Base-by-base conservation (phyloP, 495 filamentous ascomycete species). In the Xylona heveae region DNA sequence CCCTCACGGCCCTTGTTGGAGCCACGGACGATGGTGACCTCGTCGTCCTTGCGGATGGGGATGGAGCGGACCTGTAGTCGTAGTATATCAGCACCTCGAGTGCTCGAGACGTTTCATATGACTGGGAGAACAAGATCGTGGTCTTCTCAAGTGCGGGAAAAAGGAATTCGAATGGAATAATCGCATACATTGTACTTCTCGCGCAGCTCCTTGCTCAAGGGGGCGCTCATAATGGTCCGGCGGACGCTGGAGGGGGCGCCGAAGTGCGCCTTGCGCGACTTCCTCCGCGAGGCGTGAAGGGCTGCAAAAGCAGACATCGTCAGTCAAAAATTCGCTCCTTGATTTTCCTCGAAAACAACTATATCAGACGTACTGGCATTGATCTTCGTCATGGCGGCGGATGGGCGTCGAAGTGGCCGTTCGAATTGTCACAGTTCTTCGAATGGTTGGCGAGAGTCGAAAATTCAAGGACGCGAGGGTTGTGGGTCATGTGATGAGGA, bases 211-310 rank as follows among this genome's bases (percentile, higher is more conserved):
- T 88, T 91, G 67, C 70, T 78, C 37, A 97, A 70, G 37, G 79
- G 77, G 31, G 88, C 88, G 61, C 70, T 78, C 79, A 99, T 90
- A 61, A 84, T 82, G 42, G 74, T 64, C 47, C 88, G 77, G 55
- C 90, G 84, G 49, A 78, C 70, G 61, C 73, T 77, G 52, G 81
- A 91, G 31, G 83, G 82, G 39, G 88, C 88, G 40, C 57, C 58
- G 74, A 91, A 95, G 67, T 99, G 85, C 43, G 78, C 80, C 69
- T 90, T 90, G 61, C 88, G 79, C 55, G 78, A 80, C 77, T 99
- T 99, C 57, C 84, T 70, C 60, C 88, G 74, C 50, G 80, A 91
- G 58, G 77, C 80, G 58, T 70, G 59, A 52, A 82, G 51, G 32
- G 58, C 76, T 79, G 44, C 18, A 18, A 38, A 28, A 9, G 32